Evolutionary conservation across 352 stramenopile species (phyloP), one percentile per base, ranked within the genome.

Genomic region (Phytopythium aichiense): DNA sequence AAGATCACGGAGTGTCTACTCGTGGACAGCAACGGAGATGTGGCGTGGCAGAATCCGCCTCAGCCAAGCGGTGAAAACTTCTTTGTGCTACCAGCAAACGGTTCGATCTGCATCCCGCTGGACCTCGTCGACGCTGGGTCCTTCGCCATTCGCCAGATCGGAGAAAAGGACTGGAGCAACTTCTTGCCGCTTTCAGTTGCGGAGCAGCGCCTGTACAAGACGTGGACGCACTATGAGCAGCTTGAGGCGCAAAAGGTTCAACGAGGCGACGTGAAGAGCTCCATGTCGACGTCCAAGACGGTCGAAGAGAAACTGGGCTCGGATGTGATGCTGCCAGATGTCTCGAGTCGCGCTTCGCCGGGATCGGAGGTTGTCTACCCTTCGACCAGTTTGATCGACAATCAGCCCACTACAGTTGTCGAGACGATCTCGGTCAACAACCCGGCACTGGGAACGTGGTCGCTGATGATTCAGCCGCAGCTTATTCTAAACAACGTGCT

Each of bases 111-210:
- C 28, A 89, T 96, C 64, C 86, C 87, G 22, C 71, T 96, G 37
- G 68, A 91, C 63, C 69, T 96, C 37, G 74, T 93, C 45, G 83
- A 87, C 45, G 60, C 63, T 7, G 87, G 87, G 0, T 77, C 65
- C 45, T 96, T 94, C 53, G 81, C 81, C 33, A 94, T 96, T 72
- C 84, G 87, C 2, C 87, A 96, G 65, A 79, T 83, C 38, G 87
- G 87, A 25, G 87, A 96, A 69, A 87, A 74, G 7, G 84, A 92
- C 20, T 96, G 87, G 87, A 96, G 87, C 57, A 94, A 94, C 56
- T 79, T 63, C 11, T 51, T 96, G 23, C 65, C 72, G 28, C 64
- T 96, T 0, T 89, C 87, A 6, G 82, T 92, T 11, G 73, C 67
- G 15, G 81, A 91, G 20, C 85, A 94, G 55, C 73, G 83, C 4